These are phyloP conservation scores for Cenchrus americanus DNA, from an alignment of 176 grass and related monocot genomes.

Conservation along the genomic window DNA sequence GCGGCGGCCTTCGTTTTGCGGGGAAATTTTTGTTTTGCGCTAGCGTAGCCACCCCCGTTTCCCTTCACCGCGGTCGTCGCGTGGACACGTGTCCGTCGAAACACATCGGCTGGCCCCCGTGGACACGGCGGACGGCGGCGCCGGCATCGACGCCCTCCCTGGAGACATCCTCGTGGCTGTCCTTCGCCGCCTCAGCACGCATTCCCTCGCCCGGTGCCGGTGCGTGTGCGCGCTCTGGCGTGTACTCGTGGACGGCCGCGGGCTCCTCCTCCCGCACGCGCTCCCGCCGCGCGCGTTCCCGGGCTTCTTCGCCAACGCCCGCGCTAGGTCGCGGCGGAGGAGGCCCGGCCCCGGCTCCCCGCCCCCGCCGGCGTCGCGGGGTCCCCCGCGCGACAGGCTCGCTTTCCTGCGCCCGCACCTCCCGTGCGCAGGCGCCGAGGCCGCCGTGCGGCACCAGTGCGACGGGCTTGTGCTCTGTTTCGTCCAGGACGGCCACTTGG, in stretches of 20 bases:
- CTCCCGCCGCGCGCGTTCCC: neutral
- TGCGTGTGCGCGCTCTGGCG: conserved; percentile 18
- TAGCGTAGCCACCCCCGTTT: too few species aligned
- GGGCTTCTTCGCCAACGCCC: neutral
- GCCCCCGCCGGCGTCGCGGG: neutral
- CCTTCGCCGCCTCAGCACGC: neutral
- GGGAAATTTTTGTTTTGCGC: too few species aligned
- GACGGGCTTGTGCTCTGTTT: conserved; percentile 37
- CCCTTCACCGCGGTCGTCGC: too few species aligned
- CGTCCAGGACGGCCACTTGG: neutral
- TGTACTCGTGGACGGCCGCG: neutral
- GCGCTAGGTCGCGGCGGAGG: neutral
- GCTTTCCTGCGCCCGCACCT: conserved; percentile 21
- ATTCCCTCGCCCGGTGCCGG: conserved; percentile 13
- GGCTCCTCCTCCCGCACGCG: conserved; percentile 23
- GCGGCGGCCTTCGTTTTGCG: too few species aligned
- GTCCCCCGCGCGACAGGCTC: neutral
- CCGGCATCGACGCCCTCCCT: neutral
- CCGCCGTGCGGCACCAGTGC: conserved; percentile 5
- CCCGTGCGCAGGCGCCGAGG: neutral
- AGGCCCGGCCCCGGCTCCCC: neutral
- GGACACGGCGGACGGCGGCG: neutral
- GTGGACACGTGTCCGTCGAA: neutral
- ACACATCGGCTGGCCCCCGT: neutral
- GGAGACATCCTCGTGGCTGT: neutral